Base-by-base conservation (phyloP, 441 rosid genomes). In the Kokia cookei region DNA sequence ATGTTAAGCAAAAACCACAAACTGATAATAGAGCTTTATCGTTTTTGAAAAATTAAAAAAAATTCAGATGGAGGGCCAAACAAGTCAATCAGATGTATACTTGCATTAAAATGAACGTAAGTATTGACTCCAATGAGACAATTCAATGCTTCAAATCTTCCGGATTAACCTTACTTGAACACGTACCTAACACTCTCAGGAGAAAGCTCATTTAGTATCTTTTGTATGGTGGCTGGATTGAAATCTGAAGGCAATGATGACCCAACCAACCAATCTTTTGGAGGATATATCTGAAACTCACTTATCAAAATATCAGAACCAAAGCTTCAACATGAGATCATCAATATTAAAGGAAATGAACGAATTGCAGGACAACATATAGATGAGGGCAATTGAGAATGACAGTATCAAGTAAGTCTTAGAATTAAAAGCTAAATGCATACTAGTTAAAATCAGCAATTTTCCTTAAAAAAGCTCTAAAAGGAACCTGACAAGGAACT, bases 221-320 rank as follows among this genome's bases (percentile, higher is more conserved):
- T 86, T 68, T 87, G 86, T 67, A 95, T 83, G 74, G 54, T 70
- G 73, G 61, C 75, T 72, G 91, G 89, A 84, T 71, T 86, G 83
- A 91, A 95, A 67, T 80, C 82, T 27, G 89, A 84, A 75, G 97
- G 98, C 82, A 93, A 82, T 48, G 90, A 88, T 76, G 95, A 84
- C 43, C 89, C 90, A 40, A 88, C 94, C 6, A 95, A 85, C 99
- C 98, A 95, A 80, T 93, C 93, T 83, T 86, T 86, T 42, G 89
- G 81, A 22, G 96, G 91, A 81, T 88, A 95, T 65, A 79, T 61
- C 99, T 95, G 89, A 67, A 40, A 54, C 29, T 27, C 57, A 74
- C 13, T 24, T 64, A n/a, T 70, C 48, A 40, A 54, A 26, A 35
- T 9, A 51, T 50, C 37, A 72, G 53, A 42, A 50, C 2, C 2